Evolutionary conservation across 495 filamentous ascomycete species (phyloP), one percentile per base, ranked within the genome.

Genomic region (Lasiosphaeria hispida): DNA sequence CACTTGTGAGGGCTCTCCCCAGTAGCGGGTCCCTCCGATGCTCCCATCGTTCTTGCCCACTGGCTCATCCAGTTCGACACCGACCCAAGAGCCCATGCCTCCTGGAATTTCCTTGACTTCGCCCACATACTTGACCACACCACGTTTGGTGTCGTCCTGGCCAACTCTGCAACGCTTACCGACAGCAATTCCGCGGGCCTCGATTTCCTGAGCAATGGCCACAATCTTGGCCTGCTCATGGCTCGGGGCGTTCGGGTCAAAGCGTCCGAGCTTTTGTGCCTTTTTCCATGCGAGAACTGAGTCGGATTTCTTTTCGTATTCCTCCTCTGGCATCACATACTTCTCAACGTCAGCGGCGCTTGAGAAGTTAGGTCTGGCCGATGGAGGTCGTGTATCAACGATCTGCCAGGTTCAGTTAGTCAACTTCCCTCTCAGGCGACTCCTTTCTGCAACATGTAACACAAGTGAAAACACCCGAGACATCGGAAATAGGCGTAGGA

Each of bases 271-370:
- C 64, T 96, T 90, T 63, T 96, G 85, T 17, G 85, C 80, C 73
- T 88, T 90, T 77, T 98, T 98, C 90, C 90, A 97, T 9, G 91
- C 89, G 40, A 96, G 80, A 13, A 98, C 94, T 19, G 87, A 92
- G 74, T 96, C 88, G 23, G 85, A 75, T 55, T 90, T 90, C 53
- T 83, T 82, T 65, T 89, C 89, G 76, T 98, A 98, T 55, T 90
- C 85, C 15, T 87, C 83, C 33, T 80, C 74, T 15, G 92, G 90
- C 72, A 98, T 85, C 57, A 84, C 83, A 67, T 91, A 97, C 71
- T 97, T 97, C 18, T 88, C 83, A 10, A 96, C 89, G 1, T 84
- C 82, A 23, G 88, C 90, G 19, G 85, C 77, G 66, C 92, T 91
- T 66, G 81, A 85, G 73, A 89, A 90, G 69, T 96, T 91, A 17